Conservation (phyloP, 2,329 filamentous ascomycete genomes). For the Didymella lethalis region DNA sequence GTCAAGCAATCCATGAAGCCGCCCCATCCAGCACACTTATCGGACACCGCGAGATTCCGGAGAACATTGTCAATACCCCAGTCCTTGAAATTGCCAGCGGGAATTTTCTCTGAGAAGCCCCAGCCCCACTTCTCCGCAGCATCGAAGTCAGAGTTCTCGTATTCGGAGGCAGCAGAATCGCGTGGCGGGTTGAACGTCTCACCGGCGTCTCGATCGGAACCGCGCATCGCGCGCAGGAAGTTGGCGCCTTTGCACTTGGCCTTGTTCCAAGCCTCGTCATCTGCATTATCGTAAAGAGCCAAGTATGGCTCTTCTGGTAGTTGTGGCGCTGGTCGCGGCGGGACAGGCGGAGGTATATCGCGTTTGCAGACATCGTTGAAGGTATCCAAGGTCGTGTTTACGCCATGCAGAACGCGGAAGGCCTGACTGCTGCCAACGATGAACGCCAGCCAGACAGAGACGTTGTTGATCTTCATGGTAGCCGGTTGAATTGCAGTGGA, state of each 20-base stretch:
- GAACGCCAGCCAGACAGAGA: not conserved
- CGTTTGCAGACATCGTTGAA: not conserved
- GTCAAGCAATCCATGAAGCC: slow-evolving; percentile 2
- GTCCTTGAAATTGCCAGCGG: not conserved
- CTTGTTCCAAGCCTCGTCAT: slow-evolving; percentile 7
- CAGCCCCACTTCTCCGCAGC: slow-evolving; percentile 10
- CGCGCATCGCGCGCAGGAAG: slow-evolving; percentile 5
- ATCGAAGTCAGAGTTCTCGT: not conserved
- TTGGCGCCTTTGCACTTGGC: slow-evolving; percentile 13
- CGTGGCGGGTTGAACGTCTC: slow-evolving; percentile 1
- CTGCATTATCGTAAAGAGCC: slow-evolving; percentile 1
- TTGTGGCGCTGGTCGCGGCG: not conserved
- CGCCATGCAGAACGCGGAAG: not conserved
- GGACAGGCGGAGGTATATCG: not conserved
- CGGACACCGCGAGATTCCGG: not conserved
- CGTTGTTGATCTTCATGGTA: slow-evolving; percentile 2
- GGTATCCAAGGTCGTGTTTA: not conserved
- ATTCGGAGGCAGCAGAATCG: not conserved
- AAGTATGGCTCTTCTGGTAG: not conserved
- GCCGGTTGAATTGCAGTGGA: not conserved
- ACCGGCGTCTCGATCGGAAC: slow-evolving; percentile 8
- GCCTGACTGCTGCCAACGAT: not conserved
- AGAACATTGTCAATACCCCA: slow-evolving; percentile 9
- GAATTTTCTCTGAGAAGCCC: not conserved
- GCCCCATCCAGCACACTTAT: slow-evolving; percentile 2